These are phyloP conservation scores for Solanum hybrid DNA, from an alignment of 305 asterid species.

Conservation along the genomic window DNA sequence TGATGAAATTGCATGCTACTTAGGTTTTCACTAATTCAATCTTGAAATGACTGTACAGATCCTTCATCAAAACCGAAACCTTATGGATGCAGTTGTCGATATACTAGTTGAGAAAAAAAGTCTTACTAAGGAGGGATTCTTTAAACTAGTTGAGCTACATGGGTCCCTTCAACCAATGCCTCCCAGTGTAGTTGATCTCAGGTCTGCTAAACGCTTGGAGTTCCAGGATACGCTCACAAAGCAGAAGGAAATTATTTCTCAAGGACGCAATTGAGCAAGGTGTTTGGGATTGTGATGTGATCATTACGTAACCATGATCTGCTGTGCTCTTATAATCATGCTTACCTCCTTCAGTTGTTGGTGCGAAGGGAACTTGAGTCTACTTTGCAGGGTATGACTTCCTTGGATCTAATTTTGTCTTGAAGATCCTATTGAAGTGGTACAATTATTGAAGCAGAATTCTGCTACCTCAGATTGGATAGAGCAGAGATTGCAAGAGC, in stretches of 20 bases:
- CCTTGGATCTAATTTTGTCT: neutral
- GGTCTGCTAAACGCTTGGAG: conserved; percentile 40
- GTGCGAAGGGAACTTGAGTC: neutral
- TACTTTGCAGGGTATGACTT: neutral
- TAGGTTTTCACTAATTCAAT: neutral
- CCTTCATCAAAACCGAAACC: conserved; percentile 50
- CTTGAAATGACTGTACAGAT: conserved; percentile 34
- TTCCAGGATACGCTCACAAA: conserved; percentile 31
- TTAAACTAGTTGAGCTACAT: conserved; percentile 59
- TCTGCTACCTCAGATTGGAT: neutral
- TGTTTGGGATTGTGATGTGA: neutral
- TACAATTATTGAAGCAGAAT: neutral
- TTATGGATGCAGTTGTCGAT: conserved; percentile 68
- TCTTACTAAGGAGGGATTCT: conserved; percentile 66
- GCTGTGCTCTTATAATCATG: neutral
- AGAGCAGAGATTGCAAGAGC: neutral
- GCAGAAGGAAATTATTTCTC: conserved; percentile 28
- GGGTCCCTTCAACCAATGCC: conserved; percentile 61
- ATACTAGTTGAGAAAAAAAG: conserved; percentile 69
- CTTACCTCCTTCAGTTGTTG: neutral
- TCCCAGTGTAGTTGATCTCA: conserved; percentile 60
- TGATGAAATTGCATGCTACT: neutral
- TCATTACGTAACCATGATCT: neutral
- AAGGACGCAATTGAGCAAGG: conserved; percentile 18
- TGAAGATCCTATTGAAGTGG: neutral